These are phyloP conservation scores for Heterobasidion annosum DNA, from an alignment of 1,284 basidiomycete genomes.

Conservation along the genomic window DNA sequence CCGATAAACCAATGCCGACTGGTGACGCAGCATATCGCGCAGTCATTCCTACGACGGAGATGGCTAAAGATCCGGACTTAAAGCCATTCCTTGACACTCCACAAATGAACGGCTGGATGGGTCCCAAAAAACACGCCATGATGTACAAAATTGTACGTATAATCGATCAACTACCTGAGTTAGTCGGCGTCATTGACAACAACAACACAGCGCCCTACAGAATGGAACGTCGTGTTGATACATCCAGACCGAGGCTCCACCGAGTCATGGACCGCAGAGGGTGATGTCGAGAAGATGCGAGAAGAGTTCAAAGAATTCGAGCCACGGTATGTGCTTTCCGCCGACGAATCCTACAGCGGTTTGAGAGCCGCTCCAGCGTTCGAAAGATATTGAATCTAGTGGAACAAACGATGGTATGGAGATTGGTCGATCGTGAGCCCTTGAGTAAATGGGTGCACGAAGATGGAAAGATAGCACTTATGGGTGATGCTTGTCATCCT, in stretches of 20 bases:
- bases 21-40: conserved; percentile 46
- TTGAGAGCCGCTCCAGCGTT: conserved; percentile 15
- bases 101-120: conserved; percentile 36
- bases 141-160: conserved; percentile 31
- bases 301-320: conserved; percentile 34
- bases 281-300: conserved; percentile 35
- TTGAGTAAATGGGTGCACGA: conserved; percentile 32
- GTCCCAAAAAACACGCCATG: conserved; percentile 31
- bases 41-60: conserved; percentile 33
- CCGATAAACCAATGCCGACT: conserved; percentile 28
- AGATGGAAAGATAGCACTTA: conserved; percentile 25
- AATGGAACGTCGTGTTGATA: conserved; percentile 32
- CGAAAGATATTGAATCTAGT: conserved; percentile 29
- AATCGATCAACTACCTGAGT: not conserved
- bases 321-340: conserved; percentile 24
- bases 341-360: not conserved
- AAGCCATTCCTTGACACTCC: conserved; percentile 26
- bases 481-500: conserved; percentile 44
- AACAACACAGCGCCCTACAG: conserved; percentile 24
- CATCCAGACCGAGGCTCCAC: conserved; percentile 35
- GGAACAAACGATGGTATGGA: conserved; percentile 33
- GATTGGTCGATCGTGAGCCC: conserved; percentile 32
- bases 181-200: not conserved
- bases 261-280: conserved; percentile 36
- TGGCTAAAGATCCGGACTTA: conserved; percentile 44